Conservation (phyloP, 2,329 filamentous ascomycete genomes). For the Fusarium foetens region DNA sequence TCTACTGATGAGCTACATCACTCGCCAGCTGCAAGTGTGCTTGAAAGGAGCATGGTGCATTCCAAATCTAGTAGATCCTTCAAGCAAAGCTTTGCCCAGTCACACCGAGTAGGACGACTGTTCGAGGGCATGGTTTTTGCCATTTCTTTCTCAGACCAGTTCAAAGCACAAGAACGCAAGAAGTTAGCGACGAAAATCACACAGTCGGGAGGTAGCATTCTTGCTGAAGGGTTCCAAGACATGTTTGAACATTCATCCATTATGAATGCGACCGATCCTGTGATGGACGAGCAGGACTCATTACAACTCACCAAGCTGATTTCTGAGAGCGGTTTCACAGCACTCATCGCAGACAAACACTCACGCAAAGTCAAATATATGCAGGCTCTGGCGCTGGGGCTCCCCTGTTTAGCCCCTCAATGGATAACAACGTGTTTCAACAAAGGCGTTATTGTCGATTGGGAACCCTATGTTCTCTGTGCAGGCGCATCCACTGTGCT, state of each 20-base stretch:
- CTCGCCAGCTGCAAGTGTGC: constrained; percentile 51
- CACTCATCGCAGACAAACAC: constrained; percentile 85
- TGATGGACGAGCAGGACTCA: constrained; percentile 44
- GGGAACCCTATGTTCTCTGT: constrained; percentile 84
- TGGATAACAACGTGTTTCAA: constrained; percentile 82
- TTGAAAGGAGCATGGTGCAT: constrained; percentile 52
- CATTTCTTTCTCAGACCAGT: constrained; percentile 72
- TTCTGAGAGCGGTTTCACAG: constrained; percentile 76
- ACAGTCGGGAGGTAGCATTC: constrained; percentile 75
- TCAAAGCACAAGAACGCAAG: constrained; percentile 54
- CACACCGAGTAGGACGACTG: constrained; percentile 51
- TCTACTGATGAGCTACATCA: constrained; percentile 62
- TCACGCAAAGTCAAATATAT: constrained; percentile 92
- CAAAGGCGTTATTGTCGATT: constrained; percentile 72
- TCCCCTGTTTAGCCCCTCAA: constrained; percentile 84
- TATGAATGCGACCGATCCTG: constrained; percentile 47
- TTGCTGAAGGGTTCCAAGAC: constrained; percentile 81
- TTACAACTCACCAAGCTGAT: constrained; percentile 66
- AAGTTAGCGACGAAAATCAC: constrained; percentile 70
- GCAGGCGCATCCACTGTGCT: constrained; percentile 84
- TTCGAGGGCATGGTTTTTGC: constrained; percentile 91
- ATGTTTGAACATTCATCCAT: constrained; percentile 70
- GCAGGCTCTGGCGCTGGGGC: constrained; percentile 88
- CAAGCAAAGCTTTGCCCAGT: constrained; percentile 44
- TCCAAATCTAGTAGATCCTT: constrained; percentile 44